Evolutionary conservation across 2,329 filamentous ascomycete species (phyloP), one percentile per base, ranked within the genome.

Genomic region (Akanthomyces lecanii): DNA sequence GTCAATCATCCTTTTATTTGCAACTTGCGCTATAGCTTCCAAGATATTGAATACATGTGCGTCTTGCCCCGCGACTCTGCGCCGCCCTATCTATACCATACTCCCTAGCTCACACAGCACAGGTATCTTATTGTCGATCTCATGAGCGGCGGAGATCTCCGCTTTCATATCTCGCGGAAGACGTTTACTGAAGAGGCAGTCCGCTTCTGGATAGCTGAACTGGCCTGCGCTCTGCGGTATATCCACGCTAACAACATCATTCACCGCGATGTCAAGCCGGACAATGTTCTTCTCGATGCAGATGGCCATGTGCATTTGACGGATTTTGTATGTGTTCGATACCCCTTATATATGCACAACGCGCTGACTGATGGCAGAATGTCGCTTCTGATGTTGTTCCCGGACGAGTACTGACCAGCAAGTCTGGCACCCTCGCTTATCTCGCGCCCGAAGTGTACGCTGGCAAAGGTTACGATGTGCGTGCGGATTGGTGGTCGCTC

Each of bases 41-140:
- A 99, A 78, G 95, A 99, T 77, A 92, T 98, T 70, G 95, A 99
- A 77, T 99, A 99, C 78, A 89, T 99, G 92, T 97, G 82, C 72
- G 90, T 76, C 64, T 25, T 6, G 5, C 23, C 42, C 28, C 33
- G 45, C 57, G 30, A n/a, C 30, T 40, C n/a, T 23, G 21, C 28
- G 30, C 2, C 23, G 50, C n/a, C 12, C 14, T 50, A 21, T 6
- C 55, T 4, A 28, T n/a, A 51, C 55, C 3, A 28, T n/a, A 51
- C 5, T 36, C 11, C 45, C 23, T 18, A 51, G 42, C 47, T 61
- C 14, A 58, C 58, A 63, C 55, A 40, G 33, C 48, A 33, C 3
- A 89, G 97, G 91, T 97, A 99, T 76, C 87, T 99, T 62, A 94
- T 99, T 60, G 92, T 99, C 66, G 95, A 99, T 78, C 80, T 99